Evolutionary conservation across 371 early-diverging fungal genomes (phyloP).

Genomic region (Capniomyces stellatus): DNA sequence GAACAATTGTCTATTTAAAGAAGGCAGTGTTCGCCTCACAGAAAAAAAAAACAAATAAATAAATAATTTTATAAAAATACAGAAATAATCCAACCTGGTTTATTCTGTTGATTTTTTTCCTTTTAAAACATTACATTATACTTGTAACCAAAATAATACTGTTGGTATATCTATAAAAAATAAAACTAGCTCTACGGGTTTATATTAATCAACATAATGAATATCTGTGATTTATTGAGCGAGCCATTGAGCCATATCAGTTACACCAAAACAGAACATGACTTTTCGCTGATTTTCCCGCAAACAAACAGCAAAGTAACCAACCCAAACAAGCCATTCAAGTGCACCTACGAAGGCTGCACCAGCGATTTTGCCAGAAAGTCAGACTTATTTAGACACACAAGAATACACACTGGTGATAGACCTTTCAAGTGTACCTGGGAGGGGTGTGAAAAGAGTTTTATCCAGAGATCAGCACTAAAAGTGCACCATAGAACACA

Average conservation of each 20-base stretch:
- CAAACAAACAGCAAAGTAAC: background rate
- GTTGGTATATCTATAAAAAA: too few species aligned
- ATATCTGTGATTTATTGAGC: constrained; percentile 1
- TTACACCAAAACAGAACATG: background rate
- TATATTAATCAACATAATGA: background rate
- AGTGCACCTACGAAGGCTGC: constrained; percentile 43
- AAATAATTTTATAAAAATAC: too few species aligned
- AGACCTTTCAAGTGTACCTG: constrained; percentile 45
- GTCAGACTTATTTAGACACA: constrained; percentile 54
- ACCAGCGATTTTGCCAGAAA: constrained; percentile 52
- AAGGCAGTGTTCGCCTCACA: background rate
- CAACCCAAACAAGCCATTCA: constrained; percentile 30
- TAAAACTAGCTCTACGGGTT: too few species aligned
- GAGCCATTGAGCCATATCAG: too few species aligned
- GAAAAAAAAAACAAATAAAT: background rate
- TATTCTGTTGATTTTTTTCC: too few species aligned
- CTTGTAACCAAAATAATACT: too few species aligned
- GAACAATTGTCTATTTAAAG: background rate
- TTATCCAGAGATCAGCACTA: constrained; percentile 59
- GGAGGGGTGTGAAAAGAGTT: constrained; percentile 46
- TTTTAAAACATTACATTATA: too few species aligned
- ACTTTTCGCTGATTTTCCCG: background rate
- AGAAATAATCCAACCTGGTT: too few species aligned
- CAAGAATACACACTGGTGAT: constrained; percentile 56
- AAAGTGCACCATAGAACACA: constrained; percentile 62